A percentile compares a stretch with the other conserved stretches of the same genome.
phyloP scores from a whole-genome alignment of 2,329 filamentous ascomycete species.

The Claviceps spartinae region DNA sequence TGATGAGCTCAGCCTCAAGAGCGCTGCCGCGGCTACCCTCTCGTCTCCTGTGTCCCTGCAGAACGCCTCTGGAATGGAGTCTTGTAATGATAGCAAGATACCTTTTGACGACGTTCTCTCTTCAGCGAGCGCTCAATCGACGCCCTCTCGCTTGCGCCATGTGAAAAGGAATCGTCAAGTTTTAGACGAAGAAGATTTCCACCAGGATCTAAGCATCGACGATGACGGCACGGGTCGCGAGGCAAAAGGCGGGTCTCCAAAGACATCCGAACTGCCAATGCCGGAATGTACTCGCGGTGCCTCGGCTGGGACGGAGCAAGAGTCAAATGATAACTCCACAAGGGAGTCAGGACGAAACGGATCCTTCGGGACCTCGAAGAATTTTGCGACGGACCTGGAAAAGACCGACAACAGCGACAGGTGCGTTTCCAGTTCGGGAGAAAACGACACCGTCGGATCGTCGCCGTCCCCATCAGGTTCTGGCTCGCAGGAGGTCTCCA shows the following conservation, averaged over 20 bases:
- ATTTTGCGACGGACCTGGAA: neutral
- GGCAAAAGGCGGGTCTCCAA: neutral
- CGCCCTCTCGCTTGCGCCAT: neutral
- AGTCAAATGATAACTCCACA: neutral
- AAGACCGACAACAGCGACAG: neutral
- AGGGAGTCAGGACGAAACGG: neutral
- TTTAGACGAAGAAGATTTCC: neutral
- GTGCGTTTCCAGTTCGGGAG: neutral
- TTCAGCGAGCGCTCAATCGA: slow-evolving; percentile 1
- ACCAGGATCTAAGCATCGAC: neutral
- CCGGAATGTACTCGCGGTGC: neutral
- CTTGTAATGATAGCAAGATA: neutral
- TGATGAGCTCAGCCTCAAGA: slow-evolving; percentile 6
- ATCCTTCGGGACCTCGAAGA: too few relatives aligned
- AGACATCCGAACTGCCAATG: neutral
- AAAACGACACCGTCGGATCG: neutral
- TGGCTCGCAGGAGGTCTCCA: slow-evolving; percentile 2
- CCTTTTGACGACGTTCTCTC: neutral
- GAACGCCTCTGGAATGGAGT: slow-evolving; percentile 1
- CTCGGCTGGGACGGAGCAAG: neutral
- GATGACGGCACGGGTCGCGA: neutral
- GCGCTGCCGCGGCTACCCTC: slow-evolving; percentile 11
- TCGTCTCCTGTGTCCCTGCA: slow-evolving; percentile 16
- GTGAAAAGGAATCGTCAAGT: neutral
- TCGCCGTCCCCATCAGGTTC: neutral